Evolutionary conservation across 345 rosid genomes (phyloP).

Genomic region (Populus davidiana): DNA sequence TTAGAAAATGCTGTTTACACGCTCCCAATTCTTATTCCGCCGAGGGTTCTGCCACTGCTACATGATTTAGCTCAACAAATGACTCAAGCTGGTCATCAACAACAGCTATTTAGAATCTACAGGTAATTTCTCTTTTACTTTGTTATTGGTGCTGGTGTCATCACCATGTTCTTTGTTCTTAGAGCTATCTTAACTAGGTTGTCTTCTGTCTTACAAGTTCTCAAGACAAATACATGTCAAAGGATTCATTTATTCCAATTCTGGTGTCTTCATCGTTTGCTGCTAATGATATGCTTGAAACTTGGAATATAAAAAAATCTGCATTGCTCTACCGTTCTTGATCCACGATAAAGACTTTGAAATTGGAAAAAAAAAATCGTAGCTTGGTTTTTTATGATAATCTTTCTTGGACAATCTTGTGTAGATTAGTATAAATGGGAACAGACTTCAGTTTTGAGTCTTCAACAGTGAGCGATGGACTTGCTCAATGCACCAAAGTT

Average conservation of each 20-base stretch:
- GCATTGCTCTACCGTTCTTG: not conserved
- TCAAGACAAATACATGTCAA: not conserved
- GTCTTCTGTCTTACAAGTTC: not conserved
- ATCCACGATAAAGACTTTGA: not conserved
- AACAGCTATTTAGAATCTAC: slow-evolving; percentile 72
- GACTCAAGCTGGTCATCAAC: slow-evolving; percentile 91
- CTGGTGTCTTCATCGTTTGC: not conserved
- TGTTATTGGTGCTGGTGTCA: not conserved
- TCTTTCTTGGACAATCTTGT: not conserved
- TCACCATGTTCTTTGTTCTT: not conserved
- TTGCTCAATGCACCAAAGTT: not conserved
- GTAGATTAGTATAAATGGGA: not conserved
- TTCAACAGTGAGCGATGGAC: not conserved
- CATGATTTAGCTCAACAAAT: slow-evolving; percentile 78
- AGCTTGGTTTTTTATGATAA: not conserved
- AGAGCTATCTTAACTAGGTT: not conserved
- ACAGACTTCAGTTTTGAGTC: not conserved
- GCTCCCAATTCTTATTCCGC: slow-evolving; percentile 79
- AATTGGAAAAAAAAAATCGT: not conserved
- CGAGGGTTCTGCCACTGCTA: slow-evolving; percentile 77
- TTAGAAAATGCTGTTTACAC: slow-evolving; percentile 60
- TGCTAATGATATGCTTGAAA: not conserved
- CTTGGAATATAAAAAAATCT: not conserved
- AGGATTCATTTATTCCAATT: not conserved
- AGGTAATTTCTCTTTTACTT: slow-evolving; percentile 40